phyloP scores from a whole-genome alignment of 1,284 basidiomycete genomes.

The Microbotryum scabiosae region DNA sequence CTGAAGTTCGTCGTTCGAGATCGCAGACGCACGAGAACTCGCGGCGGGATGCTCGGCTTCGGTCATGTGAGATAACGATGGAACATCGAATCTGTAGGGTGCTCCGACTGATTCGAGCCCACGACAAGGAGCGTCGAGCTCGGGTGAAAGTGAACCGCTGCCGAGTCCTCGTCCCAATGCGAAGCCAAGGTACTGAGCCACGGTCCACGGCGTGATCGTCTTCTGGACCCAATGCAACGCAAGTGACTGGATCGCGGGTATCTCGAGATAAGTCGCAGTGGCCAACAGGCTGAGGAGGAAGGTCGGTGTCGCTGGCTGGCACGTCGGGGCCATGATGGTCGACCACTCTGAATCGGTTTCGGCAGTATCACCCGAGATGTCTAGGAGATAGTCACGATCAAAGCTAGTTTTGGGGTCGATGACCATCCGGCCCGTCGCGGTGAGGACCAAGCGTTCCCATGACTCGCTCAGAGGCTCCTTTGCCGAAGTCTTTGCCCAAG shows the following conservation, averaged over 20 bases:
- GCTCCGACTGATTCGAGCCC: slow-evolving; percentile 53
- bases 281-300: slow-evolving; percentile 80
- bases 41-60: not conserved
- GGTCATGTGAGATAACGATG: not conserved
- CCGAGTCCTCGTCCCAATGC: slow-evolving; percentile 67
- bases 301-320: slow-evolving; percentile 67
- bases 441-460: slow-evolving; percentile 16
- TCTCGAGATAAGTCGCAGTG: slow-evolving; percentile 74
- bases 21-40: not conserved
- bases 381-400: no score
- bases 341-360: not conserved
- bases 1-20: not conserved
- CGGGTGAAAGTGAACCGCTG: slow-evolving; percentile 43
- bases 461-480: not conserved
- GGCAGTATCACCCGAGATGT: no score
- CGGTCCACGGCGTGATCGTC: slow-evolving; percentile 71
- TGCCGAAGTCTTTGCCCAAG: slow-evolving; percentile 1
- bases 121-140: slow-evolving; percentile 53
- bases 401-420: no score
- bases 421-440: slow-evolving; percentile 1
- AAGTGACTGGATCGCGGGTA: slow-evolving; percentile 65
- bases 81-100: not conserved
- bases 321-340: slow-evolving; percentile 34
- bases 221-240: slow-evolving; percentile 62
- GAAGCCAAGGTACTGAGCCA: slow-evolving; percentile 66